Percentiles rank a stretch among this genome's conserved stretches.
phyloP scores from a whole-genome alignment of 2,329 filamentous ascomycete genomes.

The Dothiorella sarmentorum region DNA sequence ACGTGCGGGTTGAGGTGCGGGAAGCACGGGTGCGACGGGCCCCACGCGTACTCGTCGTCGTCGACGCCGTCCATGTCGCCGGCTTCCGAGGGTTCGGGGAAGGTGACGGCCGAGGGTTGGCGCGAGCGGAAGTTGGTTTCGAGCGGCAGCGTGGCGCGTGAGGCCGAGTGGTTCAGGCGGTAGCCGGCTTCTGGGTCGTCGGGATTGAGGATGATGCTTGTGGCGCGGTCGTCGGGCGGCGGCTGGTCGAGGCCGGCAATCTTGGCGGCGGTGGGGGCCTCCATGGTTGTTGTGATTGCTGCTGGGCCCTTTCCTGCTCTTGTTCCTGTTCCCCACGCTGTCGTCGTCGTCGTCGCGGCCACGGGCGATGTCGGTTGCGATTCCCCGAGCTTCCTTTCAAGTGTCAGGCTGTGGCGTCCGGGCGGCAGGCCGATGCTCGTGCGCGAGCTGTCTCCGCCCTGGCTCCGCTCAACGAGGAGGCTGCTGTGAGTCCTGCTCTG shows the following conservation, averaged over 20 bases:
- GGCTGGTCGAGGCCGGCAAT: constrained; percentile 4
- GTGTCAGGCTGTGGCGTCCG: constrained; percentile 27
- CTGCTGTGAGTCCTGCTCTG: constrained; percentile 47
- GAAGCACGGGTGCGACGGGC: constrained; percentile 88
- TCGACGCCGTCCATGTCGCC: no score
- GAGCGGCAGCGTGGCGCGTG: constrained; percentile 16
- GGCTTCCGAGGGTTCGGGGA: constrained; percentile 7
- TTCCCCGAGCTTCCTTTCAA: neutral
- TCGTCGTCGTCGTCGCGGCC: neutral
- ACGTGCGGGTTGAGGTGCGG: constrained; percentile 93
- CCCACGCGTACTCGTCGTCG: constrained; percentile 78
- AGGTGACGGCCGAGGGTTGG: constrained; percentile 8
- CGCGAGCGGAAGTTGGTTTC: constrained; percentile 12
- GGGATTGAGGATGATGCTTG: constrained; percentile 3
- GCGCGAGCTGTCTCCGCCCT: constrained; percentile 46
- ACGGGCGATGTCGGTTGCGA: neutral
- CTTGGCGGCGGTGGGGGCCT: constrained; percentile 5
- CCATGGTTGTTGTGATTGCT: constrained; percentile 8
- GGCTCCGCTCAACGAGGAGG: constrained; percentile 37
- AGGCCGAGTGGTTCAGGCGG: constrained; percentile 14
- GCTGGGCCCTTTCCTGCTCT: neutral
- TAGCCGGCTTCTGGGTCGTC: constrained; percentile 17
- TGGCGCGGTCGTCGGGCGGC: neutral
- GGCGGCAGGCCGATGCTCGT: constrained; percentile 53
- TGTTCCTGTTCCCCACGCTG: neutral